A percentile compares a stretch with the other conserved stretches of the same genome.
Evolutionary conservation across 805 yeast genomes (phyloP).

Genomic region (Wickerhamomyces ciferrii): DNA sequence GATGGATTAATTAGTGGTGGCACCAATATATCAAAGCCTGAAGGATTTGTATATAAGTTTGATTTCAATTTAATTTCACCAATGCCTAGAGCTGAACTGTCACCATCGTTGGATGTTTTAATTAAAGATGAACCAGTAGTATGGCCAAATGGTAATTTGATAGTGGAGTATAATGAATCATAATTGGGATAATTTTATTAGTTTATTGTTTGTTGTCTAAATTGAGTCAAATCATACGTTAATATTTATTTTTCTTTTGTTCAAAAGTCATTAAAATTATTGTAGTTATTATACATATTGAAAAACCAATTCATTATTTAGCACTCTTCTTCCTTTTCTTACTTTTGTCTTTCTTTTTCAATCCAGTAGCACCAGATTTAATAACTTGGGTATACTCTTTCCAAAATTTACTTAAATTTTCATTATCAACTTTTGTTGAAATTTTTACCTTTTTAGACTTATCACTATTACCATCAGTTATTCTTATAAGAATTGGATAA

Average conservation of each 20-base stretch:
- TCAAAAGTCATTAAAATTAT: background rate
- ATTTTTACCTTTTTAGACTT: slow-evolving; percentile 51
- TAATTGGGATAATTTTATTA: background rate
- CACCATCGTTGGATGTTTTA: slow-evolving; percentile 16
- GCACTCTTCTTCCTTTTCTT: slow-evolving; percentile 53
- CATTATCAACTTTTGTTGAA: slow-evolving; percentile 66
- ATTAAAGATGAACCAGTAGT: slow-evolving; percentile 41
- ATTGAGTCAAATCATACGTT: background rate
- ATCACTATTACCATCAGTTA: slow-evolving; percentile 51
- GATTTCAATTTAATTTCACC: slow-evolving; percentile 48
- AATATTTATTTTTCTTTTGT: too few relatives aligned
- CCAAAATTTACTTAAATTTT: slow-evolving; percentile 71
- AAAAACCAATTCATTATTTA: slow-evolving; percentile 11
- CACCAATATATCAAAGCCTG: slow-evolving; percentile 25
- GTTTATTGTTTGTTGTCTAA: background rate
- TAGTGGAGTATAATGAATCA: slow-evolving; percentile 33
- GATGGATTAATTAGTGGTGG: slow-evolving; percentile 12
- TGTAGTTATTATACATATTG: slow-evolving; percentile 3
- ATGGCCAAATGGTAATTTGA: slow-evolving; percentile 61
- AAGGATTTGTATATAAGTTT: slow-evolving; percentile 39
- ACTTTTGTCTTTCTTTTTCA: slow-evolving; percentile 79
- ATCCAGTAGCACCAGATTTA: slow-evolving; percentile 68
- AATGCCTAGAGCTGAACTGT: slow-evolving; percentile 48
- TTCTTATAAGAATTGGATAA: slow-evolving; percentile 65
- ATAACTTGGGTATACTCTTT: slow-evolving; percentile 60